Evolutionary conservation across 2,329 filamentous ascomycete genomes (phyloP).

Genomic region (Hymenoscyphus salicellus): DNA sequence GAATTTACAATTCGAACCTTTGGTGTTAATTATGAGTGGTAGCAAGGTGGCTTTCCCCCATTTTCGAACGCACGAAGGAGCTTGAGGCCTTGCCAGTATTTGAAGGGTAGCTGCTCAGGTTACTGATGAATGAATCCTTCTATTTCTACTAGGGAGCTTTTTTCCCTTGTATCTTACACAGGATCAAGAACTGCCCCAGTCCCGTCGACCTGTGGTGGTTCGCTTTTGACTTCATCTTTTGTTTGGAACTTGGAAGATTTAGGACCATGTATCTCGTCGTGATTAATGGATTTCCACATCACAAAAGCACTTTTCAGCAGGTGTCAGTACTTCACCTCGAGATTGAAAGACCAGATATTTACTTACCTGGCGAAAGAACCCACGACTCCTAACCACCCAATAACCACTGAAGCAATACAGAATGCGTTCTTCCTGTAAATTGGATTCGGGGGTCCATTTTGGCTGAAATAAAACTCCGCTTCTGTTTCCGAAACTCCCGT

Average conservation of each 20-base stretch:
- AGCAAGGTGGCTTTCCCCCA: too few species aligned
- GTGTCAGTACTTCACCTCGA: not conserved
- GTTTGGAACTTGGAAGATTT: conserved; percentile 24
- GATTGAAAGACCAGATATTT: not conserved
- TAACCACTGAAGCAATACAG: conserved; percentile 49
- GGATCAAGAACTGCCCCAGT: not conserved
- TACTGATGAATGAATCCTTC: too few species aligned
- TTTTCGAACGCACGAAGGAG: too few species aligned
- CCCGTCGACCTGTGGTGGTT: not conserved
- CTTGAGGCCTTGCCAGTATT: not conserved
- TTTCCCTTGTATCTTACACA: not conserved
- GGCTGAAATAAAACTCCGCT: conserved; percentile 35
- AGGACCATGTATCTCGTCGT: conserved; percentile 36
- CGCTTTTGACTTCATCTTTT: conserved; percentile 15
- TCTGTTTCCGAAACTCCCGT: conserved; percentile 36
- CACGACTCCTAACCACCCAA: conserved; percentile 52
- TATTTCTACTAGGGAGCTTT: not conserved
- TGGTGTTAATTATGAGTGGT: too few species aligned
- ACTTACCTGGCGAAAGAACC: conserved; percentile 46
- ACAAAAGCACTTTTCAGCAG: conserved; percentile 33
- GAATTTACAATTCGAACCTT: too few species aligned
- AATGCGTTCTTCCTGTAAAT: conserved; percentile 49
- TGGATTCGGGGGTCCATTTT: conserved; percentile 38
- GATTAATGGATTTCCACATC: conserved; percentile 37
- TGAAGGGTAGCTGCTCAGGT: too few species aligned